Percentiles rank a stretch among this genome's conserved stretches.
phyloP scores from a whole-genome alignment of 768 basidiomycete genomes.

The Tephrocybe sp. region DNA sequence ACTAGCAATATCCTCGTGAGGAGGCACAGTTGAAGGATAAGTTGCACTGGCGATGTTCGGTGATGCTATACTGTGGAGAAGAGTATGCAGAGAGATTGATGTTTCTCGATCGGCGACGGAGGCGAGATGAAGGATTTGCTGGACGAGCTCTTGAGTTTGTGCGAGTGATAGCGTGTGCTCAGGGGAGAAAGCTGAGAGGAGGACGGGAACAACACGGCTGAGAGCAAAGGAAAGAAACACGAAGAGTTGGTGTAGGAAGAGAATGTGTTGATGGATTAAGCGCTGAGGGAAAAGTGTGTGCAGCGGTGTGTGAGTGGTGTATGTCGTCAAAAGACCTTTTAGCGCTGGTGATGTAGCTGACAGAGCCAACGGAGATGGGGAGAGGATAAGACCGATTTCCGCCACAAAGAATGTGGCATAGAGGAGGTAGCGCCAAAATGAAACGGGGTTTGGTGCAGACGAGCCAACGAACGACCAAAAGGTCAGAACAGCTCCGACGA shows the following conservation, averaged over 20 bases:
- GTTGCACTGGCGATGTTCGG: constrained; percentile 13
- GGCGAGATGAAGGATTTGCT: constrained; percentile 29
- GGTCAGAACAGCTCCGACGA: constrained; percentile 54
- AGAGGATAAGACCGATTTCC: constrained; percentile 67
- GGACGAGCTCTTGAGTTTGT: constrained; percentile 45
- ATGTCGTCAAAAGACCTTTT: constrained; percentile 23
- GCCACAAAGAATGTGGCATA: constrained; percentile 59
- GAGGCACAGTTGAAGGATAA: constrained; percentile 16
- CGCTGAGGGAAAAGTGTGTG: constrained; percentile 58
- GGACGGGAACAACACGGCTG: constrained; percentile 65
- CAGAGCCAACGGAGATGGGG: constrained; percentile 45
- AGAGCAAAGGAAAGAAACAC: constrained; percentile 74
- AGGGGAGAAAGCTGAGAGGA: constrained; percentile 63
- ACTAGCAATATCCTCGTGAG: constrained; percentile 32
- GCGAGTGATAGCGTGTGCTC: constrained; percentile 34
- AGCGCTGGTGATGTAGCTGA: constrained; percentile 12
- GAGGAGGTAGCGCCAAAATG: constrained; percentile 81
- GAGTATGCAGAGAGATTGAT: constrained; percentile 50
- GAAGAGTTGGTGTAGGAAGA: constrained; percentile 77
- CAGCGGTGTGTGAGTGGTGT: constrained; percentile 22
- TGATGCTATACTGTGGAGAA: constrained; percentile 53
- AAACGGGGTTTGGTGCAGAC: constrained; percentile 45
- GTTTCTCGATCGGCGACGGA: constrained; percentile 60
- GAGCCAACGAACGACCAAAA: constrained; percentile 64
- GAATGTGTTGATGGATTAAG: constrained; percentile 74